Percentiles rank a stretch among this genome's conserved stretches.
These are phyloP conservation scores for Picocystis sp. DNA, from an alignment of 163 green algal species.

Conservation along the genomic window DNA sequence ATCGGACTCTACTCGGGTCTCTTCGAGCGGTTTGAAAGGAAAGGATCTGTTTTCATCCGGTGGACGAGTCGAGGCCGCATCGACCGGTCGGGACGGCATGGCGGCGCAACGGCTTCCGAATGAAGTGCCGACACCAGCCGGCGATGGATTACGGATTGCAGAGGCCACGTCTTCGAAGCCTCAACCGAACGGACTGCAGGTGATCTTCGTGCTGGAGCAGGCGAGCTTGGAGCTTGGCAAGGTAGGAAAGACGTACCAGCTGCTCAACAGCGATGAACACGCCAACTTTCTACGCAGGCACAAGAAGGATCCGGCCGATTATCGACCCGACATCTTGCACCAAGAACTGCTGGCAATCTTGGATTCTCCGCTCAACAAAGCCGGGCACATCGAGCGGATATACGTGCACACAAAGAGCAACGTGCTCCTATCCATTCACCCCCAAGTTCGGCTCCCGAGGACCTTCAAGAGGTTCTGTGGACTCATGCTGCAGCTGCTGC, in stretches of 20 bases:
- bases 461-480: conserved; percentile 93
- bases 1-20: no score
- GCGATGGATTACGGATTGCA: conserved; percentile 22
- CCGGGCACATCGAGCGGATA: conserved; percentile 70
- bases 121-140: no score
- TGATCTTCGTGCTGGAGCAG: conserved; percentile 85
- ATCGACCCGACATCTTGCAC: conserved; percentile 87
- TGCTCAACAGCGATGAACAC: conserved; percentile 96
- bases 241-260: conserved; percentile 78
- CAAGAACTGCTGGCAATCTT: conserved; percentile 84
- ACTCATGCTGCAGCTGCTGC: conserved; percentile 90
- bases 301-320: conserved; percentile 64
- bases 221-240: conserved; percentile 79
- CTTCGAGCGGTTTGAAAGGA: background rate
- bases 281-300: conserved; percentile 70
- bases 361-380: conserved; percentile 91
- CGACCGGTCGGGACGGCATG: background rate
- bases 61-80: background rate
- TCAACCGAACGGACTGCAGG: conserved; percentile 15
- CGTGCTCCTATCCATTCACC: conserved; percentile 82
- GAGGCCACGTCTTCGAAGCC: conserved; percentile 13
- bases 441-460: conserved; percentile 73
- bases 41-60: background rate
- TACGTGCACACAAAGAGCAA: conserved; percentile 85
- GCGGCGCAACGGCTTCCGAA: no score